Percentiles rank a stretch among this genome's conserved stretches.
Evolutionary conservation across 495 filamentous ascomycete genomes (phyloP).

Genomic region (Daldinia grandis): DNA sequence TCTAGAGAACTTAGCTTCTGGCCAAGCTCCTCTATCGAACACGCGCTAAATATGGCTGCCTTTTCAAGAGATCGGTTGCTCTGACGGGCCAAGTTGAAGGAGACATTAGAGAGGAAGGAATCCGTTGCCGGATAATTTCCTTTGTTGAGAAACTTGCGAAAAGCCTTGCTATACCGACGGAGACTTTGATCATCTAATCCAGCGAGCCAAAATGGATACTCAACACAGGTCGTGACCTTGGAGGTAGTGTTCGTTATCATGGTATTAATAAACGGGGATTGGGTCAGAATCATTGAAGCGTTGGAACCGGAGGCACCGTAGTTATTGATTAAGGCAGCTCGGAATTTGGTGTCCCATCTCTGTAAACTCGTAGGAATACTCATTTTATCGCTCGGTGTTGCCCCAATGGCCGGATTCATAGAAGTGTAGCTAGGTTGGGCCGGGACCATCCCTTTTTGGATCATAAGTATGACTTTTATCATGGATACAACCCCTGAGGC

Average conservation of each 20-base stretch:
- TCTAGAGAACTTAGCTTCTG: slow-evolving; percentile 38
- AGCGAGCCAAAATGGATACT: slow-evolving; percentile 47
- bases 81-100: slow-evolving; percentile 52
- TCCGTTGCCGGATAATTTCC: slow-evolving; percentile 18
- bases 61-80: slow-evolving; percentile 48
- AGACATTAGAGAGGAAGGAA: slow-evolving; percentile 45
- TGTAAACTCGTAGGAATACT: slow-evolving; percentile 45
- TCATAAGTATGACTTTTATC: slow-evolving; percentile 60
- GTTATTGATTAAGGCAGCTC: slow-evolving; percentile 59
- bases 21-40: slow-evolving; percentile 47
- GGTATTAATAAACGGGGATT: slow-evolving; percentile 49
- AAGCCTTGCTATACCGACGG: slow-evolving; percentile 25
- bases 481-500: slow-evolving; percentile 55
- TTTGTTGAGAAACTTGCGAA: slow-evolving; percentile 31
- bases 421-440: slow-evolving; percentile 53
- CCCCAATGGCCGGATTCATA: slow-evolving; percentile 51
- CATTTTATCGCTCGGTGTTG: slow-evolving; percentile 48
- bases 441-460: slow-evolving; percentile 53
- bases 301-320: slow-evolving; percentile 63
- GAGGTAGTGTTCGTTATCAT: not conserved
- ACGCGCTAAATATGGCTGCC: slow-evolving; percentile 45
- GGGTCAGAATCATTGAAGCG: slow-evolving; percentile 53
- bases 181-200: slow-evolving; percentile 45
- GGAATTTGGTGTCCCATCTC: slow-evolving; percentile 48
- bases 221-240: slow-evolving; percentile 19